phyloP scores from a whole-genome alignment of 257 asterid genomes.

The Solanum peruvianum region DNA sequence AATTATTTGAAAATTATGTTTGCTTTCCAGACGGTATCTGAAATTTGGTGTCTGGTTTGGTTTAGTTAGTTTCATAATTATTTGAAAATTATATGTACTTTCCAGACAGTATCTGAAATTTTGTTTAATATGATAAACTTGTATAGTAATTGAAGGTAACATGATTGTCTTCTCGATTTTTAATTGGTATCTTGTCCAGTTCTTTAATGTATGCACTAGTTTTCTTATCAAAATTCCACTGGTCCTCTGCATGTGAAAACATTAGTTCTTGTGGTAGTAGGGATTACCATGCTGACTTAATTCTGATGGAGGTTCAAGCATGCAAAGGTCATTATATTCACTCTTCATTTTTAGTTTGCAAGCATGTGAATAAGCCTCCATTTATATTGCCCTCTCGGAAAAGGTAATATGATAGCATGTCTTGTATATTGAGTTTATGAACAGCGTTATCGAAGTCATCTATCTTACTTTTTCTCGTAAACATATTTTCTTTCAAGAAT shows the following conservation, averaged over 20 bases:
- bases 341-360: not conserved
- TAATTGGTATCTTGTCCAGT: not conserved
- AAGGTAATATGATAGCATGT: not conserved
- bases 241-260: not conserved
- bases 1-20: not conserved
- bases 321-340: not conserved
- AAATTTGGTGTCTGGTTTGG: not conserved
- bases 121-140: not conserved
- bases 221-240: not conserved
- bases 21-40: not conserved
- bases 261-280: not conserved
- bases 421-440: not conserved
- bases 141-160: not conserved
- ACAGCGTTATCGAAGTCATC: not conserved
- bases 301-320: not conserved
- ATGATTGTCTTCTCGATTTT: not conserved
- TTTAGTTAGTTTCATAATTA: not conserved
- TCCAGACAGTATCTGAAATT: not conserved
- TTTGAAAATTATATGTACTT: not conserved
- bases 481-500: not conserved
- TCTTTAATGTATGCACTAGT: not conserved
- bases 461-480: not conserved
- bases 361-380: not conserved
- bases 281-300: not conserved
- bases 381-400: not conserved